A percentile compares a stretch with the other conserved stretches of the same genome.
These are phyloP conservation scores for Domatiomyces globalis DNA, from an alignment of 2,329 filamentous ascomycete genomes.

Conservation along the genomic window DNA sequence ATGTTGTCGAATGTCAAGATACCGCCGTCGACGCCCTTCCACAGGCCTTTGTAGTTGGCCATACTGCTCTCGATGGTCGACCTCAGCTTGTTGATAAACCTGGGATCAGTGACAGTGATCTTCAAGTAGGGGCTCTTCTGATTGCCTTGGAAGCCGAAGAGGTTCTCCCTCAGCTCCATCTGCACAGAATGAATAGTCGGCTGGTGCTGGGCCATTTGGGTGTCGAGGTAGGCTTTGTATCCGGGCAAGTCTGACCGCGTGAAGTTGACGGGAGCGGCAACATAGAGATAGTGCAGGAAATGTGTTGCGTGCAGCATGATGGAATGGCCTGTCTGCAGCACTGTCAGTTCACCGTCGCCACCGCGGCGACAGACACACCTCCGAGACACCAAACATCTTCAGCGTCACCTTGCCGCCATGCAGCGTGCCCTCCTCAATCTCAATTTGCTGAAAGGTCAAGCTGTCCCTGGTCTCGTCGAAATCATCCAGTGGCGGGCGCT, in stretches of 20 bases:
- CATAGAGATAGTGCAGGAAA: conserved; percentile 92
- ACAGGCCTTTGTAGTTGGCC: conserved; percentile 83
- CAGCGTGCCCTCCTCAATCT: conserved; percentile 77
- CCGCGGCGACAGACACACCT: conserved; percentile 33
- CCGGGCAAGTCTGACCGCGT: conserved; percentile 59
- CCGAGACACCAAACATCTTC: conserved; percentile 87
- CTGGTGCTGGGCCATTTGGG: conserved; percentile 57
- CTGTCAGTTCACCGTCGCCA: conserved; percentile 1
- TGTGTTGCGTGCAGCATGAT: conserved; percentile 89
- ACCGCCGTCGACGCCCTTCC: conserved; percentile 55
- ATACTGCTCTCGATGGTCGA: conserved; percentile 57
- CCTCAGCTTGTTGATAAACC: conserved; percentile 63
- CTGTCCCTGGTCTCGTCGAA: conserved; percentile 52
- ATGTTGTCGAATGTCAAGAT: conserved; percentile 92
- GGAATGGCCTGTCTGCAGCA: conserved; percentile 57
- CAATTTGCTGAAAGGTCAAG: conserved; percentile 90
- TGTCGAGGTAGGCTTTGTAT: conserved; percentile 70
- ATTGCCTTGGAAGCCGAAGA: conserved; percentile 91
- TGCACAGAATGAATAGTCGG: conserved; percentile 66
- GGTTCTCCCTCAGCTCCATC: conserved; percentile 73
- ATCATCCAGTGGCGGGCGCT: conserved; percentile 45
- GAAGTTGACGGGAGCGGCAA: conserved; percentile 75
- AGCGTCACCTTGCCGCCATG: conserved; percentile 63
- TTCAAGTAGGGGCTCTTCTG: conserved; percentile 83
- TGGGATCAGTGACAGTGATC: conserved; percentile 83